Evolutionary conservation across 2,329 filamentous ascomycete species (phyloP), one percentile per base, ranked within the genome.

Genomic region (Trichoderma atroviride): DNA sequence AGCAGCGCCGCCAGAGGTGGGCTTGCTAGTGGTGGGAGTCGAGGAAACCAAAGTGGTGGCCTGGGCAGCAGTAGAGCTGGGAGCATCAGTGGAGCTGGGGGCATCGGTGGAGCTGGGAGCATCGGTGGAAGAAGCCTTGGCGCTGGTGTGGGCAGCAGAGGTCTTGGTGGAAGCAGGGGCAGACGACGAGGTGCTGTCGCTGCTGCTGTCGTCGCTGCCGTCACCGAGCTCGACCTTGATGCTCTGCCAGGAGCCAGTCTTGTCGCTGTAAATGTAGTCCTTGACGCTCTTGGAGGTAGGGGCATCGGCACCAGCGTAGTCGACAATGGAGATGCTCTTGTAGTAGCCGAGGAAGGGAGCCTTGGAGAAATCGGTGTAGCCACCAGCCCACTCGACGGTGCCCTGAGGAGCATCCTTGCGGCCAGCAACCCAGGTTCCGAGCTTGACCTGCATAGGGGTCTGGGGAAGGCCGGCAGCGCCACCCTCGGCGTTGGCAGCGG

Each of bases 321-420:
- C 86, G 74, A 79, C 76, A 71, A 89, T 84, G 72, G 78, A 83
- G 73, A 88, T 77, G 75, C 80, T 83, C 82, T 87, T 82, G 85
- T 88, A 88, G 82, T 85, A 84, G 75, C 81, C 87, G 66, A 79
- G 76, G 81, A 86, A 87, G 70, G 87, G 86, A 70, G 78, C 85
- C 74, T 86, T 73, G 73, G 73, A 74, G 76, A 87, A 88, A 76
- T 87, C 79, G 73, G 86, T 71, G 84, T 88, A 80, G 70, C 91
- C 91, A 72, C 89, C 91, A 68, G 88, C 87, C 89, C 89, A 91
- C 70, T 86, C 73, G 71, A 94, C 91, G 40, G 93, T 96, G 70
- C 93, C 93, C 70, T 86, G 78, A 43, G 87, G 77, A 74, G 92
- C 91, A 72, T 81, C 78, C 70, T 81, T 79, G 74, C 85, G 81